Conservation (phyloP, 2,329 filamentous ascomycete genomes). For the Pochonia chlamydosporia region DNA sequence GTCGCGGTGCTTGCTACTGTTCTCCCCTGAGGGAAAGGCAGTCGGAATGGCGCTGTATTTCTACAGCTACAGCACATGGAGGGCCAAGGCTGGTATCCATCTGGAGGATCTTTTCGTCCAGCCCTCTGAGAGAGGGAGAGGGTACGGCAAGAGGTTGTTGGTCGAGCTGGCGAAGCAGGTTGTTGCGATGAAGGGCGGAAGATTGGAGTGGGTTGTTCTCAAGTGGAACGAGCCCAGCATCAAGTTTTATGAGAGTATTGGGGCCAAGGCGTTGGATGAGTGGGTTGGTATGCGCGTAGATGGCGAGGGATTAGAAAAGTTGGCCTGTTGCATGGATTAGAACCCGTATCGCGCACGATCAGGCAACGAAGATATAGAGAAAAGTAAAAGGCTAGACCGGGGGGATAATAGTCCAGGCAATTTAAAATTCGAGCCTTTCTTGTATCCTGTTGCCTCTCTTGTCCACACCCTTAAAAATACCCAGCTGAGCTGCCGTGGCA, state of each 20-base stretch:
- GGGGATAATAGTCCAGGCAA: too few relatives aligned
- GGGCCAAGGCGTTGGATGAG: constrained; percentile 60
- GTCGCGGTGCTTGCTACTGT: constrained; percentile 70
- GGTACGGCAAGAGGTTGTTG: constrained; percentile 74
- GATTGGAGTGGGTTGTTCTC: constrained; percentile 86
- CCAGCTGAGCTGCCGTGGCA: constrained; percentile 27
- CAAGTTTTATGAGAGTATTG: constrained; percentile 72
- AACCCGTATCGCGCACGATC: not conserved
- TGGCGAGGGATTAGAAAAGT: constrained; percentile 54
- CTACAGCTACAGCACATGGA: constrained; percentile 95
- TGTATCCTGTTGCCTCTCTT: constrained; percentile 16
- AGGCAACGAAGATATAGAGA: not conserved
- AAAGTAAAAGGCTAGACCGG: too few relatives aligned
- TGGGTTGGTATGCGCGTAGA: constrained; percentile 76
- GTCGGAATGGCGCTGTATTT: constrained; percentile 88
- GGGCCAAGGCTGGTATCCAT: constrained; percentile 79
- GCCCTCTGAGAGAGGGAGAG: constrained; percentile 61
- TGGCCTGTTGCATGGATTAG: constrained; percentile 42
- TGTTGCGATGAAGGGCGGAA: constrained; percentile 61
- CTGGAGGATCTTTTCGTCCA: constrained; percentile 90
- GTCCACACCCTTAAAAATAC: constrained; percentile 44
- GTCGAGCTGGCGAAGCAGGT: constrained; percentile 75
- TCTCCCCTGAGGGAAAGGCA: constrained; percentile 37
- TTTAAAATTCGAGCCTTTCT: constrained; percentile 7
- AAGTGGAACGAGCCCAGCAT: constrained; percentile 93